Evolutionary conservation across 345 rosid genomes (phyloP).

Genomic region (Streptanthus diversifolius): DNA sequence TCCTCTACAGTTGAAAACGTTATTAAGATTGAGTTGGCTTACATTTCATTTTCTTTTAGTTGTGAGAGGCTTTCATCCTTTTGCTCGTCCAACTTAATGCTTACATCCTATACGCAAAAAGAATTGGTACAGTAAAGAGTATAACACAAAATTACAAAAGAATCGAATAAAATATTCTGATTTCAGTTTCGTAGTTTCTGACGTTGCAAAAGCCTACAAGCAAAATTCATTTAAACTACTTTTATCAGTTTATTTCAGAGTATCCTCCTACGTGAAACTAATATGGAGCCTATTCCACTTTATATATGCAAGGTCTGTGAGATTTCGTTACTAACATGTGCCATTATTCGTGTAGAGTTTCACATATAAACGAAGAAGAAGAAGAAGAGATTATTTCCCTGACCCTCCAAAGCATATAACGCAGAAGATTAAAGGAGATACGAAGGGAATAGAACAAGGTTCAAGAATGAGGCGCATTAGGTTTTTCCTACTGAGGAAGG

Average conservation of each 20-base stretch:
- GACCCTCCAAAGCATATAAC: background rate
- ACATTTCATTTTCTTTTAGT: slow-evolving; percentile 95
- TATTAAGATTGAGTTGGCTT: slow-evolving; percentile 33
- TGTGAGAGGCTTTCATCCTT: slow-evolving; percentile 77
- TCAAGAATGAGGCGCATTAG: background rate
- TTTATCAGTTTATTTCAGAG: background rate
- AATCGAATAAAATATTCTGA: no score
- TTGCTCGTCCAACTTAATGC: slow-evolving; percentile 81
- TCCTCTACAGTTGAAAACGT: background rate
- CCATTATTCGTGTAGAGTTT: background rate
- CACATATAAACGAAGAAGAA: background rate
- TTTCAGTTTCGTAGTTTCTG: background rate
- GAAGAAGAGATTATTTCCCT: background rate
- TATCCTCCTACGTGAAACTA: background rate
- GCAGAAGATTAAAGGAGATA: background rate
- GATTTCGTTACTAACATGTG: background rate
- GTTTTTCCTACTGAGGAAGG: background rate
- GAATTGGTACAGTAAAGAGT: background rate
- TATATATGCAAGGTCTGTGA: background rate
- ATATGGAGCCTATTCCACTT: background rate
- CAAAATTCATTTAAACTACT: background rate
- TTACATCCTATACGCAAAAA: slow-evolving; percentile 65
- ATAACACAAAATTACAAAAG: background rate
- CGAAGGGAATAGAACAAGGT: background rate
- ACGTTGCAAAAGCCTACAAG: slow-evolving; percentile 1